Evolutionary conservation across 1,139 yeast species (phyloP), one percentile per base, ranked within the genome.

Genomic region (Torulaspora globosa): DNA sequence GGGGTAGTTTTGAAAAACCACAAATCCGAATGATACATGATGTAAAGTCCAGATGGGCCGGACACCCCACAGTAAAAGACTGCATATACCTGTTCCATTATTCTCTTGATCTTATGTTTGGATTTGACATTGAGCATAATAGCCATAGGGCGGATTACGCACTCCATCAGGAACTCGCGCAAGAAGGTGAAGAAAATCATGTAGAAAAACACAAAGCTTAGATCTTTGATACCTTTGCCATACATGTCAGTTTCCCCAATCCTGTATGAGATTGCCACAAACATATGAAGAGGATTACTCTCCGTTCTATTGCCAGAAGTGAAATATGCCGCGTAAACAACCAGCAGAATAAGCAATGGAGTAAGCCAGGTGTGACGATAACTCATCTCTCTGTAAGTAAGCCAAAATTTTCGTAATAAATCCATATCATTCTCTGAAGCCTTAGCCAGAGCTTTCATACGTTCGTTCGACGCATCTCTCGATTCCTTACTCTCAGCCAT

Each of bases 1-100:
- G 87, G 81, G 3, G 80, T 74, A 6, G 97, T 92, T 64, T 86
- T 76, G 67, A 92, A 92, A 63, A 74, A 84, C 97, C 97, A 90
- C 53, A 92, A 66, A 39, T 95, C 95, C 35, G 84, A 76, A 42
- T 76, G 72, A 56, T 75, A 74, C 98, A 92, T 90, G 56, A 92
- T 85, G 73, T 82, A 89, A 49, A 92, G 71, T 2, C 98, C 99
- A 53, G 84, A 74, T 0, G 96, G 92, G 10, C 96, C 95, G 28
- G 87, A 75, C 11, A 80, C 55, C 19, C 92, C 87, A 61, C 84
- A 89, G 68, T 94, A 92, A 49, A 86, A 69, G 58, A 88, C 76
- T 3, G 94, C 79, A 64, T 90, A 92, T 8, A 90, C 76, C 70
- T 92, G 99, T 66, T 92, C 99, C 84, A 88, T 81, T 66, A 92